Percentiles rank a stretch among this genome's conserved stretches.
phyloP scores from a whole-genome alignment of 371 early-diverging fungal genomes.

The Blakeslea trispora region DNA sequence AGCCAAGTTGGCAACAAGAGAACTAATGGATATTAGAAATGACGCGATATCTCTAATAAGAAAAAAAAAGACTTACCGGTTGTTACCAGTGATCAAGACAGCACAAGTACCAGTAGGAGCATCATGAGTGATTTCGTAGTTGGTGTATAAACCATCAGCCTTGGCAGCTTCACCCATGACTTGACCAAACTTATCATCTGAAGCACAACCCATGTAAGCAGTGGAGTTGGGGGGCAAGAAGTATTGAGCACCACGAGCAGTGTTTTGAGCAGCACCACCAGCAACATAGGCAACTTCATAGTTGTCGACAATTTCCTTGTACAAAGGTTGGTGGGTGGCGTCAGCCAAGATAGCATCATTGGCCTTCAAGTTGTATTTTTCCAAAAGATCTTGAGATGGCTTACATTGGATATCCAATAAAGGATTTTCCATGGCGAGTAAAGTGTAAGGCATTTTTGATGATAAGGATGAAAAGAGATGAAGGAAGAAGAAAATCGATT shows the following conservation, averaged over 20 bases:
- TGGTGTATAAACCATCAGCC: conserved; percentile 83
- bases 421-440: conserved; percentile 87
- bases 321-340: conserved; percentile 82
- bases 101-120: conserved; percentile 94
- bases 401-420: conserved; percentile 93
- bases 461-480: too few relatives aligned
- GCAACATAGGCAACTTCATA: conserved; percentile 84
- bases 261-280: conserved; percentile 96
- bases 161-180: conserved; percentile 76
- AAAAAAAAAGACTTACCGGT: conserved; percentile 61
- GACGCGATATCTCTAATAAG: neutral
- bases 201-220: conserved; percentile 90
- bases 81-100: conserved; percentile 87
- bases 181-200: conserved; percentile 80
- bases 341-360: conserved; percentile 96
- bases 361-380: conserved; percentile 84
- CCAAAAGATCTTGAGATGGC: conserved; percentile 71
- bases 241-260: conserved; percentile 89
- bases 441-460: conserved; percentile 38
- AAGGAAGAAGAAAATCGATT: too few relatives aligned
- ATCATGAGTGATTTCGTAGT: conserved; percentile 72
- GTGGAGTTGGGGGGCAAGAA: conserved; percentile 85
- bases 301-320: conserved; percentile 76
- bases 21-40: conserved; percentile 37
- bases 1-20: conserved; percentile 89